A percentile compares a stretch with the other conserved stretches of the same genome.
Evolutionary conservation across 1,284 basidiomycete species (phyloP).

Genomic region (Cryptococcus hybrid): DNA sequence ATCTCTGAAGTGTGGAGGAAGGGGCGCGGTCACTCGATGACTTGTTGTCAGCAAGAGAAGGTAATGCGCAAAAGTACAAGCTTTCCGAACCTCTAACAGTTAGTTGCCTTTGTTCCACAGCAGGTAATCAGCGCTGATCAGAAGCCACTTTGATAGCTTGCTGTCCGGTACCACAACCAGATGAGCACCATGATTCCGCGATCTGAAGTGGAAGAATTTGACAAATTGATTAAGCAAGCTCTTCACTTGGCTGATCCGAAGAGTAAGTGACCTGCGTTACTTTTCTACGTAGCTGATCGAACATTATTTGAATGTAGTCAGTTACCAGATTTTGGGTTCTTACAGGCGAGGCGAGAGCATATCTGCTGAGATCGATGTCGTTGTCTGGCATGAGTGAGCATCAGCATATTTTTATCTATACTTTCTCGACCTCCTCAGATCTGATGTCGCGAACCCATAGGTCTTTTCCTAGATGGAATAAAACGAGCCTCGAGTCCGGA

Average conservation of each 20-base stretch:
- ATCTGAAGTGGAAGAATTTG: conserved; percentile 23
- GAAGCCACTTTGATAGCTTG: conserved; percentile 25
- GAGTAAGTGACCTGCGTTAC: conserved; percentile 11
- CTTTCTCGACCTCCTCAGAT: not conserved
- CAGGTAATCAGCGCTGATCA: not conserved
- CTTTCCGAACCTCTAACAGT: too few relatives aligned
- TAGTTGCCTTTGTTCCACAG: not conserved
- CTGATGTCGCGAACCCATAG: not conserved
- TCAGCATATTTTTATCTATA: too few relatives aligned
- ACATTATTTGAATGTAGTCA: conserved; percentile 16
- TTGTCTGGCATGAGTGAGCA: conserved; percentile 35
- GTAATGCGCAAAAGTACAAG: not conserved
- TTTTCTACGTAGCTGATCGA: not conserved
- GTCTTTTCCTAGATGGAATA: conserved; percentile 9
- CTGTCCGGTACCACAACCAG: conserved; percentile 25
- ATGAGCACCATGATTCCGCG: conserved; percentile 36
- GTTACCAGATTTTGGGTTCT: conserved; percentile 36
- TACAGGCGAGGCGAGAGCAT: conserved; percentile 32
- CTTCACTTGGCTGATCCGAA: conserved; percentile 23
- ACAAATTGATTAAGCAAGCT: conserved; percentile 16
- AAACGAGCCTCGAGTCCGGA: conserved; percentile 8
- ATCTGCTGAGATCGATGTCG: conserved; percentile 35
- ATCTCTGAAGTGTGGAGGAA: not conserved
- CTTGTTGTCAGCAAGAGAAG: not conserved
- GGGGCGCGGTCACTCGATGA: not conserved